A percentile compares a stretch with the other conserved stretches of the same genome.
phyloP scores from a whole-genome alignment of 2,329 filamentous ascomycete genomes.

The Trichoderma afroharzianum region DNA sequence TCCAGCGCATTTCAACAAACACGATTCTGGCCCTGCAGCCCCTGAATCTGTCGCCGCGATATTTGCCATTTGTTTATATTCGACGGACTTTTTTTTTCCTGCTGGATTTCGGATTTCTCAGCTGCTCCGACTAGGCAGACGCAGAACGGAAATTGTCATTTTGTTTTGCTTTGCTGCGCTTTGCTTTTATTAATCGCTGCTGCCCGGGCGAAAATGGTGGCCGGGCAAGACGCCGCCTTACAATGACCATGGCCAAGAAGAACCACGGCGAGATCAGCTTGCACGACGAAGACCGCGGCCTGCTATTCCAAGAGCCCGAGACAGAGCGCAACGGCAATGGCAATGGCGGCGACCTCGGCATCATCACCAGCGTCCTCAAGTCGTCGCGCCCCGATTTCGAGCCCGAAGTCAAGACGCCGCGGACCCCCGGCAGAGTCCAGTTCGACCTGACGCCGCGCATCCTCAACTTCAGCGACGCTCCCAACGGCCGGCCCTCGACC shows the following conservation, averaged over 20 bases:
- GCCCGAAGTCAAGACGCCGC: conserved; percentile 25
- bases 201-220: conserved; percentile 13
- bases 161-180: background rate
- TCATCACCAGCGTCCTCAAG: conserved; percentile 20
- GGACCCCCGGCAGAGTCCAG: conserved; percentile 66
- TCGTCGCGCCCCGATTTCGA: conserved; percentile 21
- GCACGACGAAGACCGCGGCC: conserved; percentile 33
- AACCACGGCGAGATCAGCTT: conserved; percentile 29
- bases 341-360: conserved; percentile 26
- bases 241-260: conserved; percentile 33
- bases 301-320: conserved; percentile 26
- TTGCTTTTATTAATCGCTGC: background rate
- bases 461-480: conserved; percentile 29
- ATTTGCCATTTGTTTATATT: background rate
- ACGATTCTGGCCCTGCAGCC: background rate
- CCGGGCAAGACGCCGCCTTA: conserved; percentile 19
- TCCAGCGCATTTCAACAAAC: conserved; percentile 5
- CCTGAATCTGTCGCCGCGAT: conserved; percentile 10
- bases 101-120: background rate
- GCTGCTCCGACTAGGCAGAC: background rate
- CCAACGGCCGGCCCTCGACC: conserved; percentile 8
- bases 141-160: background rate
- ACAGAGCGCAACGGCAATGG: background rate
- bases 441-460: conserved; percentile 60
- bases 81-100: background rate